These are phyloP conservation scores for Gomphus bonarii DNA, from an alignment of 1,284 basidiomycete species.

Conservation along the genomic window DNA sequence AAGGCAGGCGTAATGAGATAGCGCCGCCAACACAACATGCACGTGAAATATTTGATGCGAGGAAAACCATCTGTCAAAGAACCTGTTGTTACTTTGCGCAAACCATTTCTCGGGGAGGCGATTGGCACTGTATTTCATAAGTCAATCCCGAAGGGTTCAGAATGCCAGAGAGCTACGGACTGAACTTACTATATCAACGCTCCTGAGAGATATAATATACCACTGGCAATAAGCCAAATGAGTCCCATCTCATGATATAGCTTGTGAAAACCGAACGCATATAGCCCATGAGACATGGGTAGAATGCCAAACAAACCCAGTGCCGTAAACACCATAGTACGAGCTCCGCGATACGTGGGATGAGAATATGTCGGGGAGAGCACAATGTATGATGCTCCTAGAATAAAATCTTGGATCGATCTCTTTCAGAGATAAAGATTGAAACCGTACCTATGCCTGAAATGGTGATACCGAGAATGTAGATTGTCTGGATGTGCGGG, in stretches of 20 bases:
- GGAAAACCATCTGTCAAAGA: conserved; percentile 35
- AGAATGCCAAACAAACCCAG: conserved; percentile 68
- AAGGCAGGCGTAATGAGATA: conserved; percentile 62
- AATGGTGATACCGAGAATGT: conserved; percentile 42
- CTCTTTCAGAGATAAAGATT: not conserved
- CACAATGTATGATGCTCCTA: conserved; percentile 68
- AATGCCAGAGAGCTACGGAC: not conserved
- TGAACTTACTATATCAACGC: conserved; percentile 74
- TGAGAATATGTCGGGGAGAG: conserved; percentile 72
- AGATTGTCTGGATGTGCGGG: conserved; percentile 36
- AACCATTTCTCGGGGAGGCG: conserved; percentile 72
- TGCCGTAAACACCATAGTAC: conserved; percentile 73
- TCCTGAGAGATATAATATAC: conserved; percentile 64
- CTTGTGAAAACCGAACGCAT: conserved; percentile 45
- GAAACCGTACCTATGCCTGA: conserved; percentile 50
- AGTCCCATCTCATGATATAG: conserved; percentile 57
- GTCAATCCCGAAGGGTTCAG: conserved; percentile 6
- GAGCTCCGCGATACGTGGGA: conserved; percentile 64
- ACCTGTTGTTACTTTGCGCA: conserved; percentile 74
- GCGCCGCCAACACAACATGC: conserved; percentile 70
- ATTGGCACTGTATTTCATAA: conserved; percentile 44
- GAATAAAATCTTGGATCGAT: conserved; percentile 6
- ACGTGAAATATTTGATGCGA: conserved; percentile 86
- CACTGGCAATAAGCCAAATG: conserved; percentile 56
- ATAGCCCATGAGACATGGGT: conserved; percentile 60